These are phyloP conservation scores for Mesotaenium endlicherianum DNA, from an alignment of 139 green algal genomes.

Conservation along the genomic window DNA sequence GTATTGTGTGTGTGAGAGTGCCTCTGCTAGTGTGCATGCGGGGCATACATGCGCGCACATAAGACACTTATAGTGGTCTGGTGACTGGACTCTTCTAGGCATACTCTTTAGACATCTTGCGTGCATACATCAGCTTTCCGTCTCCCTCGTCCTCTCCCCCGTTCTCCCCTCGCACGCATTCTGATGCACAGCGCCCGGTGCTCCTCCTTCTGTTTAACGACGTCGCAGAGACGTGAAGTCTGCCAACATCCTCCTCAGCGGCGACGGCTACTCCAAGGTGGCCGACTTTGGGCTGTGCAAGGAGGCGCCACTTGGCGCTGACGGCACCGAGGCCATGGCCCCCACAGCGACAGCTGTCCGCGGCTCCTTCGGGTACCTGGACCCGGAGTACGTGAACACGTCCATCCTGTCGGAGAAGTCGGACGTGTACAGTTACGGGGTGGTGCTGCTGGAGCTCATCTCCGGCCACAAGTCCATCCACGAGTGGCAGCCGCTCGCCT, in stretches of 20 bases:
- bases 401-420: slow-evolving; percentile 36
- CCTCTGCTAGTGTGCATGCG: too few relatives aligned
- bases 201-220: too few relatives aligned
- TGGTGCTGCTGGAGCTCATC: slow-evolving; percentile 59
- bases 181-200: too few relatives aligned
- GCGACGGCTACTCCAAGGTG: slow-evolving; percentile 40
- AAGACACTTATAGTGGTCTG: too few relatives aligned
- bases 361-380: slow-evolving; percentile 35
- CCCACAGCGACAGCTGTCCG: slow-evolving; percentile 22
- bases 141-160: too few relatives aligned
- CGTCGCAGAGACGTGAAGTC: slow-evolving; percentile 39
- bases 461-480: slow-evolving; percentile 71
- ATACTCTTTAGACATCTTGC: too few relatives aligned
- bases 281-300: slow-evolving; percentile 36
- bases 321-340: neutral
- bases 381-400: slow-evolving; percentile 39
- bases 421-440: slow-evolving; percentile 58
- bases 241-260: slow-evolving; percentile 20
- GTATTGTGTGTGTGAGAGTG: too few relatives aligned
- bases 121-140: too few relatives aligned
- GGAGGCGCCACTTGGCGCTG: slow-evolving; percentile 17
- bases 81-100: too few relatives aligned
- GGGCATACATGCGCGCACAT: too few relatives aligned
- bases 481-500: slow-evolving; percentile 64
- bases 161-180: too few relatives aligned